These are phyloP conservation scores for Carpinus viminea DNA, from an alignment of 306 rosid genomes.

Conservation along the genomic window DNA sequence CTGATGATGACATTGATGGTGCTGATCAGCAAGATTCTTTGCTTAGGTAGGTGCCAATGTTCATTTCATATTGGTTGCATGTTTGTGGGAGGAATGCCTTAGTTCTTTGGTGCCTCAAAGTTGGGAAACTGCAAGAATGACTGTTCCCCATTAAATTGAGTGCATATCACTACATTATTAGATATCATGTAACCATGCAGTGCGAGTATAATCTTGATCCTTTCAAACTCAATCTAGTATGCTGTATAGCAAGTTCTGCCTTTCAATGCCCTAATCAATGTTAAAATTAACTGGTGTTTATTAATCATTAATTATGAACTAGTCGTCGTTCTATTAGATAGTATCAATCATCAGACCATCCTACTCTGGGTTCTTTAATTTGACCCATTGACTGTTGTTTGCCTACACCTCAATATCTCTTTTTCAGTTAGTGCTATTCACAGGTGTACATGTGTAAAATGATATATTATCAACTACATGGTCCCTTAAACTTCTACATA, in stretches of 20 bases:
- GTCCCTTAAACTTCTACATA: not conserved
- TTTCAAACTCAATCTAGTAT: not conserved
- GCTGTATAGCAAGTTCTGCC: not conserved
- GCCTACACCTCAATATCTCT: not conserved
- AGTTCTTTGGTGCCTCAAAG: not conserved
- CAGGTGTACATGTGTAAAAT: not conserved
- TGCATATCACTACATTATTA: not conserved
- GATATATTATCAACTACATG: not conserved
- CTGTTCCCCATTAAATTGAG: not conserved
- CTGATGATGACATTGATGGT: conserved; percentile 56
- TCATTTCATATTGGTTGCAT: conserved; percentile 4
- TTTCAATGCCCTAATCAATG: not conserved
- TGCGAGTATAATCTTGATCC: not conserved
- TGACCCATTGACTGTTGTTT: not conserved
- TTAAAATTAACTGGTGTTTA: not conserved
- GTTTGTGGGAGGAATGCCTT: conserved; percentile 12
- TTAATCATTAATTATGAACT: not conserved
- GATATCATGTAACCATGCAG: not conserved
- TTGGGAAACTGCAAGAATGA: not conserved
- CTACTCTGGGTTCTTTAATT: not conserved
- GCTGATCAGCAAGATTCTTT: conserved; percentile 66
- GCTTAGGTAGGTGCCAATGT: conserved; percentile 53
- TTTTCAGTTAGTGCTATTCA: not conserved
- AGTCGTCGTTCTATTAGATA: not conserved
- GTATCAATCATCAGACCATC: not conserved